Evolutionary conservation across 2,329 filamentous ascomycete genomes (phyloP), one percentile per base, ranked within the genome.

Genomic region (Xylaria sp.): DNA sequence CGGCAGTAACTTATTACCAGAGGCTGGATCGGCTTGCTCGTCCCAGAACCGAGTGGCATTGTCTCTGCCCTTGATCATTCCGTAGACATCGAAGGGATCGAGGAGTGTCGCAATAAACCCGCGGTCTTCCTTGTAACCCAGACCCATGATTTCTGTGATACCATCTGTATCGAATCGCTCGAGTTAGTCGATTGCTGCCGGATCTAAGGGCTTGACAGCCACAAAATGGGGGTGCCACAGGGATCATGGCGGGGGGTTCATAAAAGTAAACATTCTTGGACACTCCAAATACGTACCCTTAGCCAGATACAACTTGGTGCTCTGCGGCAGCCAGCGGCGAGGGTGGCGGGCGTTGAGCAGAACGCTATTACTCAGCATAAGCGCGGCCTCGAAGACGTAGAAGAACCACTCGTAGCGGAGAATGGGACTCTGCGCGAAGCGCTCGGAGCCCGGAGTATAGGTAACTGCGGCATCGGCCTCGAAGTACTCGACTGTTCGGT

Each of bases 341-440:
- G 87, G 86, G 69, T 88, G 84, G 4, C 83, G 78, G 2, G 81
- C 47, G 67, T 88, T 89, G 75, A 86, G 81, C 71, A 89, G 73
- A 37, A 81, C 76, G 10, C 80, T 79, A 71, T 89, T 89, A 53
- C 73, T 48, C 0, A 88, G 72, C 87, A 89, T 89, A 13, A 87
- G 75, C 0, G 75, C 71, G 1, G 82, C 84, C 78, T 90, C 87
- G 66, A 89, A 89, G 23, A 88, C 81, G 72, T 85, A 88, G 69
- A 89, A 89, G 76, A 84, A 89, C 82, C 83, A 87, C 76, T 90
- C 87, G 71, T 88, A 85, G 25, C 85, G 81, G n/a, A 88, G 68
- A 25, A 87, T 77, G 0, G 84, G 82, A 12, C 80, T 83, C 1
- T 86, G 69, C 1, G 71, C 73, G 35, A 60, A 71, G 3, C 78